Percentiles rank a stretch among this genome's conserved stretches.
phyloP scores from a whole-genome alignment of 305 asterid species.

The Andrographis paniculata region DNA sequence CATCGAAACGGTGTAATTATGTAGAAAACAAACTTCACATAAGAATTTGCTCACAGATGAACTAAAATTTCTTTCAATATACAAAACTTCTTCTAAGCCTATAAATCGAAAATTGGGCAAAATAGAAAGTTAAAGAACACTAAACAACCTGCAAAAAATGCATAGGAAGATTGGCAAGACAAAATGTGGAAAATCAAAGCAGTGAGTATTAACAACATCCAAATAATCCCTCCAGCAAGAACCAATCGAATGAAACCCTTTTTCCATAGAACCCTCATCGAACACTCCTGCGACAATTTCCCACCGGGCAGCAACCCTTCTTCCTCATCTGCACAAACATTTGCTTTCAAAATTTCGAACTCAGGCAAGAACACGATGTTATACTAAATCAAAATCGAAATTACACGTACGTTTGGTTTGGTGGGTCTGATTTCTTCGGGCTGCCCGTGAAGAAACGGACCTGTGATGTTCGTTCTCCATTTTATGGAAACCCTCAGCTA shows the following conservation, averaged over 20 bases:
- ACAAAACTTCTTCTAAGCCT: not conserved
- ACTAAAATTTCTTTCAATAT: not conserved
- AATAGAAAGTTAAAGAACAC: not conserved
- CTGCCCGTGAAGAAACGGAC: constrained; percentile 54
- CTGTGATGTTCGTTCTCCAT: constrained; percentile 58
- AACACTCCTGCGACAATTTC: constrained; percentile 44
- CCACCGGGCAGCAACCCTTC: constrained; percentile 37
- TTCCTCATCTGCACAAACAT: constrained; percentile 34
- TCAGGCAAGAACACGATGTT: not conserved
- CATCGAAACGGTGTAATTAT: too few species aligned
- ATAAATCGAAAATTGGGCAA: not conserved
- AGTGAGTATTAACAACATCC: constrained; percentile 78
- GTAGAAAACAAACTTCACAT: too few species aligned
- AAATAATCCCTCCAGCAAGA: constrained; percentile 73
- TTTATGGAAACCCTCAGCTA: too few species aligned
- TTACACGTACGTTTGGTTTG: constrained; percentile 38
- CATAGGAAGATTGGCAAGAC: constrained; percentile 86
- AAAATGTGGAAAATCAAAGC: constrained; percentile 71
- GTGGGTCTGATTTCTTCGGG: constrained; percentile 52
- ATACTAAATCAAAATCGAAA: not conserved
- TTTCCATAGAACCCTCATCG: constrained; percentile 67
- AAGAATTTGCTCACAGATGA: too few species aligned
- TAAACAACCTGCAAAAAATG: constrained; percentile 65
- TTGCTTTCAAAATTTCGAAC: not conserved
- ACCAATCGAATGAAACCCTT: constrained; percentile 77